These are phyloP conservation scores for Fusarium sacchari DNA, from an alignment of 2,329 filamentous ascomycete genomes.

Conservation along the genomic window DNA sequence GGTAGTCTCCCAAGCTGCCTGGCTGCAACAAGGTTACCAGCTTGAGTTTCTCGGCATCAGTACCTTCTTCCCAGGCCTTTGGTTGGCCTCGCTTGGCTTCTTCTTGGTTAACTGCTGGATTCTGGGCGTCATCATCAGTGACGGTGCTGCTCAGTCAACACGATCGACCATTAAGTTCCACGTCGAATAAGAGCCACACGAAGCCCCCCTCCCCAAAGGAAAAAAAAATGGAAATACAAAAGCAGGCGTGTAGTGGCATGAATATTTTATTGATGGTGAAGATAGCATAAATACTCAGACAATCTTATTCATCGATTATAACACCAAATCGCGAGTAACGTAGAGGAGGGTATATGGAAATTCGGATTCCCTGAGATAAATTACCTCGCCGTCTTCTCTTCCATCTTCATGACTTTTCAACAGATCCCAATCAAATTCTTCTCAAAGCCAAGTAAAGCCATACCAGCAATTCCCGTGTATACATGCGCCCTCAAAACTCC, in stretches of 20 bases:
- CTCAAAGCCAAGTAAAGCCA: conserved; percentile 15
- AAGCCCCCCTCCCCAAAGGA: too few species aligned
- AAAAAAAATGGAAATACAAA: not conserved
- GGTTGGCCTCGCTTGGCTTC: conserved; percentile 78
- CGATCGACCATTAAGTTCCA: conserved; percentile 32
- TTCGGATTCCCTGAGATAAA: conserved; percentile 12
- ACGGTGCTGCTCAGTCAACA: conserved; percentile 55
- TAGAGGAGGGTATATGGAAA: conserved; percentile 41
- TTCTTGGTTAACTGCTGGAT: conserved; percentile 91
- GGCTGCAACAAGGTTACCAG: conserved; percentile 79
- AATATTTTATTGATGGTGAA: not conserved
- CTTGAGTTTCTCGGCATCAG: conserved; percentile 84
- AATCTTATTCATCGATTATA: conserved; percentile 27
- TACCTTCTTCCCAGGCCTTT: conserved; percentile 87
- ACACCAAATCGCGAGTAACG: conserved; percentile 24
- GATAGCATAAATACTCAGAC: not conserved
- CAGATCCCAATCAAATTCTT: conserved; percentile 32
- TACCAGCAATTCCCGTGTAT: conserved; percentile 29
- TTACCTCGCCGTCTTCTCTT: conserved; percentile 11
- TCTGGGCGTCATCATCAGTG: conserved; percentile 79
- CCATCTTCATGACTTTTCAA: conserved; percentile 24
- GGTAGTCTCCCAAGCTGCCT: conserved; percentile 78
- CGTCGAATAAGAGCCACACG: conserved; percentile 24
- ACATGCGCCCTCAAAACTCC: conserved; percentile 44
- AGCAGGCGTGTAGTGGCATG: not conserved